Conservation (phyloP, 345 rosid genomes). For the Euphorbia pulcherrima region DNA sequence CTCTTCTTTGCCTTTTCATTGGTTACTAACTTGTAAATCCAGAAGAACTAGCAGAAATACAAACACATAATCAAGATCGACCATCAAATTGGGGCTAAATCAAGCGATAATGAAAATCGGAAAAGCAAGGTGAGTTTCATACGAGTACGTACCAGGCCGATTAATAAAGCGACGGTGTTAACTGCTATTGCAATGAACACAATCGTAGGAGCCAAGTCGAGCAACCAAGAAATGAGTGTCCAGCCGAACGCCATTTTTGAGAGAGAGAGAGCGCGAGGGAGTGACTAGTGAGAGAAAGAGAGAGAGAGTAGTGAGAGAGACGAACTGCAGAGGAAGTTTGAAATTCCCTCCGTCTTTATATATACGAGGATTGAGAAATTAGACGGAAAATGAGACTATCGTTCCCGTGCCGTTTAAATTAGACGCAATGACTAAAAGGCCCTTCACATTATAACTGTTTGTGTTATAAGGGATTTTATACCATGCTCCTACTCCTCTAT, state of each 20-base stretch:
- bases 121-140: background rate
- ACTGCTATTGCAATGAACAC: slow-evolving; percentile 64
- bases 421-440: background rate
- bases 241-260: slow-evolving; percentile 50
- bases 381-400: background rate
- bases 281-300: background rate
- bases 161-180: too few relatives aligned
- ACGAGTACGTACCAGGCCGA: slow-evolving; percentile 64
- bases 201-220: slow-evolving; percentile 61
- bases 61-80: slow-evolving; percentile 11
- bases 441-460: background rate
- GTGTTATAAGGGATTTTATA: too few relatives aligned
- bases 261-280: background rate
- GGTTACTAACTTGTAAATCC: slow-evolving; percentile 80
- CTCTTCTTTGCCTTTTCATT: slow-evolving; percentile 70
- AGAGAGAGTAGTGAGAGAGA: too few relatives aligned
- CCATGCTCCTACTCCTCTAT: too few relatives aligned
- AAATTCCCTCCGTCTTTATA: background rate
- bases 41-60: slow-evolving; percentile 46
- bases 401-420: background rate
- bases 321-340: background rate
- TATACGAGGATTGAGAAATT: background rate
- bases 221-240: slow-evolving; percentile 42
- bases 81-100: background rate
- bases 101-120: background rate